Base-by-base conservation (phyloP, 371 early-diverging fungal species). In the Mortierella sp. region DNA sequence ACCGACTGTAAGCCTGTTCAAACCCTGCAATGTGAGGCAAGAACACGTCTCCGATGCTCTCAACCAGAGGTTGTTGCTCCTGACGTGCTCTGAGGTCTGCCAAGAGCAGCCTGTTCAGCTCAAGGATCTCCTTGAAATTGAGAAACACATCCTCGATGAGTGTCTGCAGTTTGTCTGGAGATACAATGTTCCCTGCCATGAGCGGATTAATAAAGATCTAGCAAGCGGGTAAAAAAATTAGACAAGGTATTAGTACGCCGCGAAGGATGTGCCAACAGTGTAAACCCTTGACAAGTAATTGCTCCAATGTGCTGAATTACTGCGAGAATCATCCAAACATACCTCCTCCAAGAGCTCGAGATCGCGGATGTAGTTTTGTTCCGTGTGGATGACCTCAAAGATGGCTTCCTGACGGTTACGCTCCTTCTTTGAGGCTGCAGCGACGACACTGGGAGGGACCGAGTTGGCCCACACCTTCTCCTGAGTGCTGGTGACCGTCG, bases 401-500 rank as follows among this genome's bases (percentile, higher is more conserved):
- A 98, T 96, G 37, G 95, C 94, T 85, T 98, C 98, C 81, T 98
- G 98, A 3, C 98, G 91, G 76, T 95, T 95, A 54, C 93, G 90
- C 84, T 98, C 98, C 70, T 88, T 75, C 46, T 94, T 90, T 5
- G 95, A 91, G 1, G 95, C 94, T 13, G 95, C 92, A 21, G 94
- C 92, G 3, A 94, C 82, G 40, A 97, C 89, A 34, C 94, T 94
- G 46, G 91, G 87, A 0, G 97, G 92, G 11, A 93, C 94, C 3
- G 90, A 89, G 69, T 89, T 90, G 43, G 91, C 89, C 94, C 94
- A 94, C 14, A 94, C 86, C 73, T 92, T 87, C 61, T 88, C 86
- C 71, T 86, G 86, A 3, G 51, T 34, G 16, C 77, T 69, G 24
- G 77, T 59, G 8, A 73, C 69, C 9, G 75, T 76, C 21, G 86